phyloP scores from a whole-genome alignment of 164 flowering plant species.

The Tetracentron sinense region DNA sequence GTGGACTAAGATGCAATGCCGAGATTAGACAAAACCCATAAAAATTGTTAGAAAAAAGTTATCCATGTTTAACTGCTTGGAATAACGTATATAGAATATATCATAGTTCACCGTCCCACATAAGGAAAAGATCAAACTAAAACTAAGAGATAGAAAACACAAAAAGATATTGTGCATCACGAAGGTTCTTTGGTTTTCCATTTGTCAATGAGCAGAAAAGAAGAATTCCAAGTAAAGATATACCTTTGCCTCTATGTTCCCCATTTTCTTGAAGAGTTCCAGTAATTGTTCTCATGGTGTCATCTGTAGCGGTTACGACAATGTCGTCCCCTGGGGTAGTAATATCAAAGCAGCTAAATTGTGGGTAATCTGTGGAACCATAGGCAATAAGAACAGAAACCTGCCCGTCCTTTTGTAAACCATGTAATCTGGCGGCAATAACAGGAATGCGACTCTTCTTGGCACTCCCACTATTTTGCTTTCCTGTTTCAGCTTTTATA shows the following conservation, averaged over 20 bases:
- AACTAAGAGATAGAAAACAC: no score
- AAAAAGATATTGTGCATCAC: background rate
- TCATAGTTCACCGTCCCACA: no score
- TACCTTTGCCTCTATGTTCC: conserved; percentile 4
- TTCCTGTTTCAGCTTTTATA: conserved; percentile 1
- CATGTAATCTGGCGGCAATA: conserved; percentile 31
- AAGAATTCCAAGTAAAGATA: background rate
- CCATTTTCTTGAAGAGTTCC: conserved; percentile 15
- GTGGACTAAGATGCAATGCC: no score
- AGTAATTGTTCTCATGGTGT: background rate
- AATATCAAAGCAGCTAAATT: conserved; percentile 25
- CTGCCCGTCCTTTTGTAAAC: conserved; percentile 13
- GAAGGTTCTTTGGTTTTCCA: background rate
- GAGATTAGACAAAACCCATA: no score
- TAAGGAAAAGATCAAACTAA: no score
- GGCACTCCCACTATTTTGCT: conserved; percentile 17
- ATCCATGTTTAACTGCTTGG: no score
- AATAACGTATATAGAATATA: no score
- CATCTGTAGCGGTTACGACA: conserved; percentile 14
- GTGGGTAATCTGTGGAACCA: conserved; percentile 30
- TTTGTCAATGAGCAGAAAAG: background rate
- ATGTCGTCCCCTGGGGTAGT: conserved; percentile 25
- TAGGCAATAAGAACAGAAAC: conserved; percentile 23
- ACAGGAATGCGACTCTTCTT: conserved; percentile 26
- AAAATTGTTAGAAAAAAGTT: no score